phyloP scores from a whole-genome alignment of 164 flowering plant species.

The Hamamelis virginiana region DNA sequence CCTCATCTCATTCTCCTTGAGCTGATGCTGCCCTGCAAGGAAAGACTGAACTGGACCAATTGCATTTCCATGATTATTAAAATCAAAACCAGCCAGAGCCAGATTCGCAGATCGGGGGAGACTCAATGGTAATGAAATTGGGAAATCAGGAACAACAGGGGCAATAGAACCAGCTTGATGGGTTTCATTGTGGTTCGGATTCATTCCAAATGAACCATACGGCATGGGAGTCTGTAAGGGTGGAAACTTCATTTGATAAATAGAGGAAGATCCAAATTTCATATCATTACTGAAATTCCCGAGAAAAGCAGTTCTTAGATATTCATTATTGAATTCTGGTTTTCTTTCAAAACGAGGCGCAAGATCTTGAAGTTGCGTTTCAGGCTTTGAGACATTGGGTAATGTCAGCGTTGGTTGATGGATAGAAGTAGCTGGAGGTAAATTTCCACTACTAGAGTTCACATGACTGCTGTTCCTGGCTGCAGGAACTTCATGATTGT shows the following conservation, averaged over 20 bases:
- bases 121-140: slow-evolving; percentile 37
- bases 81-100: slow-evolving; percentile 29
- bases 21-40: slow-evolving; percentile 37
- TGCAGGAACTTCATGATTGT: slow-evolving; percentile 86
- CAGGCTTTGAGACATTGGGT: slow-evolving; percentile 43
- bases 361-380: slow-evolving; percentile 44
- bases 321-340: slow-evolving; percentile 35
- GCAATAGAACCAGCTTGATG: slow-evolving; percentile 24
- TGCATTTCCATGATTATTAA: slow-evolving; percentile 22
- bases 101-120: slow-evolving; percentile 33
- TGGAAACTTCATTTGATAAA: slow-evolving; percentile 59
- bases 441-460: slow-evolving; percentile 32
- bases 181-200: slow-evolving; percentile 21
- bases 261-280: slow-evolving; percentile 40
- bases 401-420: slow-evolving; percentile 30
- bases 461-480: slow-evolving; percentile 57
- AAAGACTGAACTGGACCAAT: slow-evolving; percentile 29
- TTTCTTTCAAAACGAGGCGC: slow-evolving; percentile 46
- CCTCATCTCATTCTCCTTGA: slow-evolving; percentile 36
- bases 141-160: slow-evolving; percentile 36
- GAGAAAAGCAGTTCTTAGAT: slow-evolving; percentile 33
- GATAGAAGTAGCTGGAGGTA: slow-evolving; percentile 18
- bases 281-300: slow-evolving; percentile 40
- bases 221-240: slow-evolving; percentile 36
- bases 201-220: slow-evolving; percentile 40